Evolutionary conservation across 2,329 filamentous ascomycete species (phyloP).

Genomic region (Didymella segeticola): DNA sequence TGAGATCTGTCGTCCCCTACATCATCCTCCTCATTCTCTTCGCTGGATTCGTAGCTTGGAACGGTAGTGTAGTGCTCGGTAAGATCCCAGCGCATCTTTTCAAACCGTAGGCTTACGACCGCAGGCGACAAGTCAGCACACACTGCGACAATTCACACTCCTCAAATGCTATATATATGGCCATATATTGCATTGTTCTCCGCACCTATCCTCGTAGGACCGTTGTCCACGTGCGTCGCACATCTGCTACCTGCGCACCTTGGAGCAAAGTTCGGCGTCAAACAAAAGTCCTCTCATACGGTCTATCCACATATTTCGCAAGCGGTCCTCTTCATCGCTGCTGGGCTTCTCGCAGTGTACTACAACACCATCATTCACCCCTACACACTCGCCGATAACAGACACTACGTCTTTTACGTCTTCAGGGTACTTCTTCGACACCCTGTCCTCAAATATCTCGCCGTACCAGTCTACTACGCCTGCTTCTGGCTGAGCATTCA

Average conservation of each 20-base stretch:
- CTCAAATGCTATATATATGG: slow-evolving; percentile 97
- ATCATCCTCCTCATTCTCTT: slow-evolving; percentile 72
- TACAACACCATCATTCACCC: slow-evolving; percentile 95
- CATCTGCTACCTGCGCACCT: slow-evolving; percentile 22
- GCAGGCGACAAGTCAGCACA: slow-evolving; percentile 93
- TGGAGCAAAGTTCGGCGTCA: neutral
- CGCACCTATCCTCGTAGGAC: slow-evolving; percentile 72
- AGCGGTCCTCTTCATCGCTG: slow-evolving; percentile 40
- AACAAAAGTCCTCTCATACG: neutral
- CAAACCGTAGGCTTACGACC: slow-evolving; percentile 16
- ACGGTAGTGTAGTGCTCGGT: slow-evolving; percentile 91
- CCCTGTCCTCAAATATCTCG: slow-evolving; percentile 68
- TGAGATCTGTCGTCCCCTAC: slow-evolving; percentile 57
- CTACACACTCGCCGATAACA: slow-evolving; percentile 94
- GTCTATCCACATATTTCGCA: neutral
- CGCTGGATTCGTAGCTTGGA: slow-evolving; percentile 78
- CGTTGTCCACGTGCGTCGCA: slow-evolving; percentile 53
- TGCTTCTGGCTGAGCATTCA: slow-evolving; percentile 74
- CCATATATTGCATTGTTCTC: slow-evolving; percentile 91
- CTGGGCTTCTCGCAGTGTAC: slow-evolving; percentile 63
- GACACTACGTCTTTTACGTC: slow-evolving; percentile 96
- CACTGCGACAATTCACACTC: slow-evolving; percentile 82
- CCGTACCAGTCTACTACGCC: slow-evolving; percentile 73
- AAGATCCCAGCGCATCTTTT: slow-evolving; percentile 31
- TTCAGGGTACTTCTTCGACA: slow-evolving; percentile 81